These are phyloP conservation scores for Hypoxylon intermedium DNA, from an alignment of 495 filamentous ascomycete species.

Conservation along the genomic window DNA sequence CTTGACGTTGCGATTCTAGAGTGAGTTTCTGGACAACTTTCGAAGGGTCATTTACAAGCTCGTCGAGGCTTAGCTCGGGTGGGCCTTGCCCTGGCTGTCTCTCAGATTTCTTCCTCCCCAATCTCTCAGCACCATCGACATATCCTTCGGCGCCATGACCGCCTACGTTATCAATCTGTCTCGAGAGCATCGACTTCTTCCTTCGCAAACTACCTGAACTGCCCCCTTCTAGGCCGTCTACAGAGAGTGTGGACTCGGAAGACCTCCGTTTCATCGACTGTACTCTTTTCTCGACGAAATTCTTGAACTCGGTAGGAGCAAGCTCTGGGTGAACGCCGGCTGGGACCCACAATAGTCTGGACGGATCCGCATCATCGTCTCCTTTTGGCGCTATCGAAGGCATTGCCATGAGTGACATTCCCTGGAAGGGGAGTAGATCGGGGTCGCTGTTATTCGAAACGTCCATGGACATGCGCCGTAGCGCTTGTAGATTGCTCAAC, in stretches of 20 bases:
- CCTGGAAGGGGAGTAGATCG: slow-evolving; percentile 84
- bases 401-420: slow-evolving; percentile 63
- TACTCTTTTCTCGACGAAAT: slow-evolving; percentile 91
- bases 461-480: slow-evolving; percentile 98
- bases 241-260: slow-evolving; percentile 71
- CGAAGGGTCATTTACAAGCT: slow-evolving; percentile 81
- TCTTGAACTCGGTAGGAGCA: slow-evolving; percentile 95
- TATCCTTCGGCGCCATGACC: slow-evolving; percentile 70
- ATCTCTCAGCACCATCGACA: slow-evolving; percentile 83
- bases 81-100: slow-evolving; percentile 47
- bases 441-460: slow-evolving; percentile 89
- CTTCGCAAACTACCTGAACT: slow-evolving; percentile 73
- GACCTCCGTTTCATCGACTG: slow-evolving; percentile 86
- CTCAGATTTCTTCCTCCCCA: slow-evolving; percentile 77
- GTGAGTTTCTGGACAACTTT: slow-evolving; percentile 71
- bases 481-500: slow-evolving; percentile 90
- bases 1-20: slow-evolving; percentile 48
- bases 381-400: slow-evolving; percentile 77
- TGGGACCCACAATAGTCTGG: slow-evolving; percentile 93
- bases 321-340: slow-evolving; percentile 93
- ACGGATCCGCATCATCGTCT: slow-evolving; percentile 84
- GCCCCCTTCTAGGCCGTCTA: slow-evolving; percentile 64
- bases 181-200: slow-evolving; percentile 95
- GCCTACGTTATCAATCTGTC: slow-evolving; percentile 79
- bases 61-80: slow-evolving; percentile 73